Percentiles rank a stretch among this genome's conserved stretches.
These are phyloP conservation scores for Potentilla sterilis DNA, from an alignment of 306 rosid species.

Conservation along the genomic window DNA sequence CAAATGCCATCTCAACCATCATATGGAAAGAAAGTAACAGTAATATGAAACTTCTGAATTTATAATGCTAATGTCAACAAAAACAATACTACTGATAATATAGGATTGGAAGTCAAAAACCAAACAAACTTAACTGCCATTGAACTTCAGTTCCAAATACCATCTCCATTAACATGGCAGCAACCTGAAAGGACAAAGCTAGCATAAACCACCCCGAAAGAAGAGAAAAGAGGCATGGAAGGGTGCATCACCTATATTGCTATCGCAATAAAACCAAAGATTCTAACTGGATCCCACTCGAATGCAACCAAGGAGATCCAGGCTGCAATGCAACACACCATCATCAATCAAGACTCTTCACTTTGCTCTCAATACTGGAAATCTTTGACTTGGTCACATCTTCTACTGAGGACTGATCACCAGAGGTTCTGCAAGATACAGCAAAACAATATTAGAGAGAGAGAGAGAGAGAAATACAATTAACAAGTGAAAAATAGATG, in stretches of 20 bases:
- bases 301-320: constrained; percentile 32
- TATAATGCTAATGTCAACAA: constrained; percentile 35
- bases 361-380: constrained; percentile 52
- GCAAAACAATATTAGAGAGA: constrained; percentile 8
- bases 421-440: constrained; percentile 42
- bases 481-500: background rate
- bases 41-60: constrained; percentile 25
- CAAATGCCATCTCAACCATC: constrained; percentile 33
- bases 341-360: constrained; percentile 51
- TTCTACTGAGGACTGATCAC: constrained; percentile 59
- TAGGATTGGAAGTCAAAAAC: constrained; percentile 53
- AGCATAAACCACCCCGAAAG: constrained; percentile 45
- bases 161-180: constrained; percentile 69
- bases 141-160: constrained; percentile 67
- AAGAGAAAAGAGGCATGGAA: constrained; percentile 30
- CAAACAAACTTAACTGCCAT: constrained; percentile 97
- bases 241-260: constrained; percentile 48
- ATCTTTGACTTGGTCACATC: constrained; percentile 57
- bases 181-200: constrained; percentile 78
- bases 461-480: constrained; percentile 9
- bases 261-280: constrained; percentile 51
- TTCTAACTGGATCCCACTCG: constrained; percentile 42
- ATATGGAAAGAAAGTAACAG: constrained; percentile 39
- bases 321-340: constrained; percentile 31
- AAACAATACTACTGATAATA: constrained; percentile 44